A percentile compares a stretch with the other conserved stretches of the same genome.
Evolutionary conservation across 2,329 filamentous ascomycete species (phyloP).

Genomic region (Acrocalymma vagum): DNA sequence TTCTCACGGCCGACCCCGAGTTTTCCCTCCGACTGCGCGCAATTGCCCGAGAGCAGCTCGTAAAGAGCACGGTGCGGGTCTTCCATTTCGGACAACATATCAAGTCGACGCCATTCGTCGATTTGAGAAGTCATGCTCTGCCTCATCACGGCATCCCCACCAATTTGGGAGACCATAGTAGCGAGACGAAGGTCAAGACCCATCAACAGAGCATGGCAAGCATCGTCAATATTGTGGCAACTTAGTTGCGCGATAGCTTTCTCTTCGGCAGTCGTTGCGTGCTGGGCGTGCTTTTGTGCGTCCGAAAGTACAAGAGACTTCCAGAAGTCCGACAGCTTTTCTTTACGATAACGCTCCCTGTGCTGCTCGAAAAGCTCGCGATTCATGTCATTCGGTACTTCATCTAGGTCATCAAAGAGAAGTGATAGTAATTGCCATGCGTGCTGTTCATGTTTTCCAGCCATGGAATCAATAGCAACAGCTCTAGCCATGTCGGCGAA

Average conservation of each 20-base stretch:
- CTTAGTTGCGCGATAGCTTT: slow-evolving; percentile 84
- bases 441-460: slow-evolving; percentile 69
- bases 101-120: slow-evolving; percentile 82
- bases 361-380: slow-evolving; percentile 52
- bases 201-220: slow-evolving; percentile 79
- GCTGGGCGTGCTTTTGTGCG: slow-evolving; percentile 57
- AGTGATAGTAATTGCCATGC: slow-evolving; percentile 89
- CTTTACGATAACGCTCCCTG: slow-evolving; percentile 55
- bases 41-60: slow-evolving; percentile 86
- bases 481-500: slow-evolving; percentile 61
- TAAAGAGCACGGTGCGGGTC: slow-evolving; percentile 87
- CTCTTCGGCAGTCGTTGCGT: slow-evolving; percentile 75
- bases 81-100: slow-evolving; percentile 86
- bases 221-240: slow-evolving; percentile 80
- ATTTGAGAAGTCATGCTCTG: slow-evolving; percentile 83
- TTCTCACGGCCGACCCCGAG: slow-evolving; percentile 79
- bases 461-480: slow-evolving; percentile 45
- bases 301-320: slow-evolving; percentile 52
- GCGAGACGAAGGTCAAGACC: slow-evolving; percentile 85
- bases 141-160: slow-evolving; percentile 73
- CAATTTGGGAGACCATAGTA: slow-evolving; percentile 83
- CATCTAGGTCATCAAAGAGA: slow-evolving; percentile 73
- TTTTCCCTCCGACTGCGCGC: slow-evolving; percentile 82
- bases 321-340: slow-evolving; percentile 74
- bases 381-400: slow-evolving; percentile 49